These are phyloP conservation scores for Sphaerostilbella broomeana DNA, from an alignment of 2,329 filamentous ascomycete genomes.

Conservation along the genomic window DNA sequence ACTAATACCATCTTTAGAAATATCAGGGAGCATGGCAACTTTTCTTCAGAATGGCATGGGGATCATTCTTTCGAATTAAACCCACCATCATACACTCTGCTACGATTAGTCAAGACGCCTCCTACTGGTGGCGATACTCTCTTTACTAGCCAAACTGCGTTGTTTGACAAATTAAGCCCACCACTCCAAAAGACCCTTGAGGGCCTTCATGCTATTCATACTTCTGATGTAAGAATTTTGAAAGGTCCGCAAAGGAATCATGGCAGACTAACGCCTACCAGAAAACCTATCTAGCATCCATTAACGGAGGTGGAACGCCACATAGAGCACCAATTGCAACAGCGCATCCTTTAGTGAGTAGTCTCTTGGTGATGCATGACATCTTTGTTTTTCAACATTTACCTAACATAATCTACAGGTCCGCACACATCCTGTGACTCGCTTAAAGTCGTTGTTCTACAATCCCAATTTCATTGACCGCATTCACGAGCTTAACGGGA, in stretches of 20 bases:
- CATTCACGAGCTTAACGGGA: conserved; percentile 11
- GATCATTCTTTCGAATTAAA: conserved; percentile 12
- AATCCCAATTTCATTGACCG: conserved; percentile 11
- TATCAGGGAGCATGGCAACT: conserved; percentile 9
- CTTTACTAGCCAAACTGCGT: conserved; percentile 9
- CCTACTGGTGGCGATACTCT: conserved; percentile 12
- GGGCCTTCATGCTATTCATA: conserved; percentile 10
- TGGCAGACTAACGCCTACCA: background rate
- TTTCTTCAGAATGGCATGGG: conserved; percentile 8
- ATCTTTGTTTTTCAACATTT: background rate
- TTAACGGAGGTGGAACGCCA: conserved; percentile 12
- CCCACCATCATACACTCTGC: conserved; percentile 10
- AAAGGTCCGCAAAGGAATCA: background rate
- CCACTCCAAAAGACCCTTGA: conserved; percentile 11
- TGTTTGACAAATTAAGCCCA: conserved; percentile 11
- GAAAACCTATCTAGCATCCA: conserved; percentile 11
- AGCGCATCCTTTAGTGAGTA: conserved; percentile 7
- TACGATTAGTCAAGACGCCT: conserved; percentile 10
- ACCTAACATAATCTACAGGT: conserved; percentile 1
- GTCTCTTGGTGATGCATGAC: background rate
- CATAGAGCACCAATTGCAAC: conserved; percentile 12
- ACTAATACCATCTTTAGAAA: background rate
- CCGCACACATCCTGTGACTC: conserved; percentile 12
- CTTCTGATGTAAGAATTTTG: conserved; percentile 7
- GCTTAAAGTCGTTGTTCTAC: conserved; percentile 10